Percentiles rank a stretch among this genome's conserved stretches.
Conservation (phyloP, 2,329 filamentous ascomycete genomes). For the Torrubiella hemipterigena region DNA sequence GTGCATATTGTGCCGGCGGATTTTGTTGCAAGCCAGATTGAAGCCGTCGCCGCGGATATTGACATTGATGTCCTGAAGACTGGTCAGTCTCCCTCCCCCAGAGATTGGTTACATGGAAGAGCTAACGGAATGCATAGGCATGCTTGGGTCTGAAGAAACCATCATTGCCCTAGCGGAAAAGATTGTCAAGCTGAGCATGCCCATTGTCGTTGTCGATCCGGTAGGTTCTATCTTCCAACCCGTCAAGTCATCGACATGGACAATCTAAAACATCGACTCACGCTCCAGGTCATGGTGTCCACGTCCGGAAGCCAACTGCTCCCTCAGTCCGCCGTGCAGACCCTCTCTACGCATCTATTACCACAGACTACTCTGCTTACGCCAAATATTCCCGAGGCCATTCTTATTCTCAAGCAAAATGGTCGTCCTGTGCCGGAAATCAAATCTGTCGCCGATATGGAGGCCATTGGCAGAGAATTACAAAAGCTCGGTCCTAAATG, state of each 20-base stretch:
- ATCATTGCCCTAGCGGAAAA: conserved; percentile 21
- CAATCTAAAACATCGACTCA: conserved; percentile 4
- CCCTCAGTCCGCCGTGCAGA: conserved; percentile 48
- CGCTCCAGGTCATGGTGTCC: conserved; percentile 72
- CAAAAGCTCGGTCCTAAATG: conserved; percentile 60
- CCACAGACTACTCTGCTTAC: conserved; percentile 58
- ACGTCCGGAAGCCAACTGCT: conserved; percentile 65
- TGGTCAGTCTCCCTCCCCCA: conserved; percentile 38
- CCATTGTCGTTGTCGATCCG: conserved; percentile 23
- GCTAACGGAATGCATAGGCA: conserved; percentile 15
- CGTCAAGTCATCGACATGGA: no score
- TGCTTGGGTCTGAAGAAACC: conserved; percentile 25
- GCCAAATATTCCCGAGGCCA: conserved; percentile 67
- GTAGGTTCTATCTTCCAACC: conserved; percentile 12
- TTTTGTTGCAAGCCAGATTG: conserved; percentile 77
- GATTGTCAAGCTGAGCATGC: conserved; percentile 17
- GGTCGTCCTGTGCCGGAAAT: conserved; percentile 30
- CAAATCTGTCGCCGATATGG: conserved; percentile 50
- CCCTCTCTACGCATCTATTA: conserved; percentile 48
- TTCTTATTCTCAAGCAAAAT: conserved; percentile 46
- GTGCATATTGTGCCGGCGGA: conserved; percentile 68
- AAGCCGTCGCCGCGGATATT: conserved; percentile 73
- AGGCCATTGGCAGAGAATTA: conserved; percentile 54
- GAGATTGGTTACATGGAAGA: conserved; percentile 1
- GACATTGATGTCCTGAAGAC: conserved; percentile 86